Evolutionary conservation across 1,139 yeast species (phyloP).

Genomic region (Debaryomyces robertsiae): DNA sequence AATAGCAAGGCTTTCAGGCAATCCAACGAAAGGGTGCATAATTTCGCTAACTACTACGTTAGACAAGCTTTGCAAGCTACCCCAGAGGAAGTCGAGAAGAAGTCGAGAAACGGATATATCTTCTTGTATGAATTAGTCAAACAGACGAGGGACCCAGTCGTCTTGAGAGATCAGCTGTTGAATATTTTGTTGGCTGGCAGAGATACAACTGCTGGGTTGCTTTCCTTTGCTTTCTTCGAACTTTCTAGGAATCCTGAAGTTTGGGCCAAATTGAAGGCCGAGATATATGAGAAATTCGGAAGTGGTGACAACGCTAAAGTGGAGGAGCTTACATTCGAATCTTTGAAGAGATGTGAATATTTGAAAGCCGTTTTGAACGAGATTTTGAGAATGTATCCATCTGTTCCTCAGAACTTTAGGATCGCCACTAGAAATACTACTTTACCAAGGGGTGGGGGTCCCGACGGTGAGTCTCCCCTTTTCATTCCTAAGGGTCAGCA

Average conservation of each 20-base stretch:
- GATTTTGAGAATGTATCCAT: slow-evolving; percentile 52
- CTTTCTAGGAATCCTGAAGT: slow-evolving; percentile 47
- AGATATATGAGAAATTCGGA: slow-evolving; percentile 38
- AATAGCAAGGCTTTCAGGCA: slow-evolving; percentile 35
- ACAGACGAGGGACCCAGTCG: slow-evolving; percentile 50
- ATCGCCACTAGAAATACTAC: slow-evolving; percentile 47
- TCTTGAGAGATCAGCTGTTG: slow-evolving; percentile 54
- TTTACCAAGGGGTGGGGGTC: slow-evolving; percentile 58
- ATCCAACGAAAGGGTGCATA: slow-evolving; percentile 33
- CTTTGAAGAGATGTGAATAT: slow-evolving; percentile 51
- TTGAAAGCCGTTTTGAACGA: slow-evolving; percentile 53
- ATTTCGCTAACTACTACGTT: slow-evolving; percentile 35
- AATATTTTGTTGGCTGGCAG: slow-evolving; percentile 58
- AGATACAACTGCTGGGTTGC: slow-evolving; percentile 59
- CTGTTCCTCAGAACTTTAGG: slow-evolving; percentile 54
- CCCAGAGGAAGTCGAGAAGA: slow-evolving; percentile 35
- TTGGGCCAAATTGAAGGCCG: slow-evolving; percentile 41
- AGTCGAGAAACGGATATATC: slow-evolving; percentile 43
- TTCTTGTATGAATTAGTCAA: slow-evolving; percentile 54
- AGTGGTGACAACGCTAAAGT: slow-evolving; percentile 26
- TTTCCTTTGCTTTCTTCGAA: slow-evolving; percentile 50
- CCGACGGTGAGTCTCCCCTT: slow-evolving; percentile 43
- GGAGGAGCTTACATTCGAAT: slow-evolving; percentile 41
- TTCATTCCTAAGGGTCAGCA: slow-evolving; percentile 45
- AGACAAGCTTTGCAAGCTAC: slow-evolving; percentile 30